These are phyloP conservation scores for Teunomyces lycoperdinae DNA, from an alignment of 805 yeast genomes.

Conservation along the genomic window DNA sequence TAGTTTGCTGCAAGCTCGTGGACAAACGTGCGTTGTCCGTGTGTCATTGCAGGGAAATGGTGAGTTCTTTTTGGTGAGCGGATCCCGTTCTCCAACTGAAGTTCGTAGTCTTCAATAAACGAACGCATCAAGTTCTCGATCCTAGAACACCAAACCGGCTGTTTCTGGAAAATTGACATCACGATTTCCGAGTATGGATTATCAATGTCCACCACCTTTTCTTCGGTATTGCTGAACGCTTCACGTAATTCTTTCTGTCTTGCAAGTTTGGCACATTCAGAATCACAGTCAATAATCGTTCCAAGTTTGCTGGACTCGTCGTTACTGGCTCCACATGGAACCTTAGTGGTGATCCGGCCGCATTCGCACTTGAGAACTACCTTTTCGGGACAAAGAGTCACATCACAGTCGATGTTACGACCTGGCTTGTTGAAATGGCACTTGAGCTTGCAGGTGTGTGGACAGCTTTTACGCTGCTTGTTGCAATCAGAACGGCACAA, in stretches of 20 bases:
- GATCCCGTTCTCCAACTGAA: slow-evolving; percentile 14
- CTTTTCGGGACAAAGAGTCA: slow-evolving; percentile 47
- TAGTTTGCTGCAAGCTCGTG: slow-evolving; percentile 64
- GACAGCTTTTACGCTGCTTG: slow-evolving; percentile 51
- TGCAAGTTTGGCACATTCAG: slow-evolving; percentile 58
- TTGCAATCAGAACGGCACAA: slow-evolving; percentile 61
- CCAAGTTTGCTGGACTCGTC: slow-evolving; percentile 30
- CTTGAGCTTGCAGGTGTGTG: slow-evolving; percentile 58
- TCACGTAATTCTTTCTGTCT: slow-evolving; percentile 61
- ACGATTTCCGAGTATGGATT: slow-evolving; percentile 48
- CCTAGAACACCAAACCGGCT: slow-evolving; percentile 64
- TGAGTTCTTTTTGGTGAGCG: slow-evolving; percentile 32
- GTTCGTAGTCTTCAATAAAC: slow-evolving; percentile 42
- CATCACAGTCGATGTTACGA: slow-evolving; percentile 45
- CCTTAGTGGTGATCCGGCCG: slow-evolving; percentile 48
- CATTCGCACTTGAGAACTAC: slow-evolving; percentile 62
- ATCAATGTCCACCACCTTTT: slow-evolving; percentile 9
- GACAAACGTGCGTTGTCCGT: slow-evolving; percentile 65
- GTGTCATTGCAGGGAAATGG: slow-evolving; percentile 73
- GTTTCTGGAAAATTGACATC: slow-evolving; percentile 48
- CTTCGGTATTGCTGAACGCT: slow-evolving; percentile 47
- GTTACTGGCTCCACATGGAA: slow-evolving; percentile 57
- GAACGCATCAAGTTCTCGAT: slow-evolving; percentile 54
- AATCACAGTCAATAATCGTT: slow-evolving; percentile 58
- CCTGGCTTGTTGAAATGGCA: slow-evolving; percentile 58